Evolutionary conservation across 2,329 filamentous ascomycete species (phyloP).

Genomic region (Fusarium sp.): DNA sequence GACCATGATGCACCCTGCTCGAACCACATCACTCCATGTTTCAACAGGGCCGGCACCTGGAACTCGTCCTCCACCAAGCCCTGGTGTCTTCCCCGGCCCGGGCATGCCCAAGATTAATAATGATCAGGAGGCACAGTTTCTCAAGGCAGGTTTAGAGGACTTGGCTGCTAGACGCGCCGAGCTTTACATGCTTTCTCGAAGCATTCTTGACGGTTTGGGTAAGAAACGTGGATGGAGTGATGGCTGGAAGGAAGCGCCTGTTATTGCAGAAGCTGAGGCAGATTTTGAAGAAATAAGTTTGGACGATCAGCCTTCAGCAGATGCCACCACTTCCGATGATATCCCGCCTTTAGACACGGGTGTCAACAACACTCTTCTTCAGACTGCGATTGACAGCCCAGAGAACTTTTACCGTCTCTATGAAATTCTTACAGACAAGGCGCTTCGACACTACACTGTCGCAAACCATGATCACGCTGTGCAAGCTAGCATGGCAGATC

Average conservation of each 20-base stretch:
- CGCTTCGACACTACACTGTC: conserved; percentile 83
- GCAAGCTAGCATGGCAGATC: conserved; percentile 82
- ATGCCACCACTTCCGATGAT: conserved; percentile 24
- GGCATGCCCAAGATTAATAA: conserved; percentile 59
- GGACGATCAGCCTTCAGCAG: conserved; percentile 53
- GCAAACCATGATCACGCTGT: conserved; percentile 83
- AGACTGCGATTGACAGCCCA: conserved; percentile 69
- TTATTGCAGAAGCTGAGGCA: conserved; percentile 59
- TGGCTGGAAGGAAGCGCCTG: conserved; percentile 75
- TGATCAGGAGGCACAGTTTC: conserved; percentile 59
- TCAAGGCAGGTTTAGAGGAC: conserved; percentile 79
- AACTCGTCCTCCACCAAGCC: conserved; percentile 59
- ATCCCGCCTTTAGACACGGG: conserved; percentile 50
- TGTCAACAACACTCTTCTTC: conserved; percentile 64
- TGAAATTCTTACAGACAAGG: conserved; percentile 84
- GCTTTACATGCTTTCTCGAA: conserved; percentile 82
- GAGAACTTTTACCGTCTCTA: conserved; percentile 76
- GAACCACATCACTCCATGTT: conserved; percentile 71
- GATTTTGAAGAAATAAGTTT: conserved; percentile 71
- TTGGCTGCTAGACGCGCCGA: conserved; percentile 86
- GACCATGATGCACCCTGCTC: conserved; percentile 76
- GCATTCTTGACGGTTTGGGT: conserved; percentile 80
- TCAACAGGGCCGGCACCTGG: conserved; percentile 52
- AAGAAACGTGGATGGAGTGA: conserved; percentile 79
- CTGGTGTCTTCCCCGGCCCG: conserved; percentile 65